These are phyloP conservation scores for Lactarius hengduanensis DNA, from an alignment of 768 basidiomycete species.

Conservation along the genomic window DNA sequence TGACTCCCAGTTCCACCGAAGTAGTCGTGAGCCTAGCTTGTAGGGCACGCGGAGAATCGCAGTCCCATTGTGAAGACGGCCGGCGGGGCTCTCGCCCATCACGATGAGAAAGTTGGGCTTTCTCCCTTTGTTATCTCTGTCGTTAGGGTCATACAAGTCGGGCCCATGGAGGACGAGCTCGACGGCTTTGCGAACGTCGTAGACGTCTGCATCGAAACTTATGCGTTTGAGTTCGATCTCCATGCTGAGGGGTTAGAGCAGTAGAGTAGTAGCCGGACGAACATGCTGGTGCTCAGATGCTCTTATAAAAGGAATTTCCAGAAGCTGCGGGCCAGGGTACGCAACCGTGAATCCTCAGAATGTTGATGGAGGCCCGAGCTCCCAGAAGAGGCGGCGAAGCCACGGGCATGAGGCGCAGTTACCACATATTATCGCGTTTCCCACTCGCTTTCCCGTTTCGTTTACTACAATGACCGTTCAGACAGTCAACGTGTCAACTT, in stretches of 20 bases:
- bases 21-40: slow-evolving; percentile 45
- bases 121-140: slow-evolving; percentile 33
- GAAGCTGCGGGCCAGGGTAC: background rate
- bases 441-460: background rate
- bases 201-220: slow-evolving; percentile 44
- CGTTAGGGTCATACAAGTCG: slow-evolving; percentile 40
- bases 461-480: slow-evolving; percentile 32
- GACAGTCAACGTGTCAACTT: slow-evolving; percentile 32
- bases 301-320: background rate
- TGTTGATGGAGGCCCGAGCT: background rate
- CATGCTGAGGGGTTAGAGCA: slow-evolving; percentile 32
- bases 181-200: slow-evolving; percentile 57
- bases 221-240: slow-evolving; percentile 40
- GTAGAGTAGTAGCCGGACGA: background rate
- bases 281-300: background rate
- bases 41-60: slow-evolving; percentile 38
- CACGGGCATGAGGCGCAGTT: too few species aligned
- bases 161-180: slow-evolving; percentile 57
- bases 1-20: slow-evolving; percentile 41
- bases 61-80: slow-evolving; percentile 56
- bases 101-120: slow-evolving; percentile 59
- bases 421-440: background rate
- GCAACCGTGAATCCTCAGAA: slow-evolving; percentile 29
- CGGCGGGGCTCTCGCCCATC: slow-evolving; percentile 50
- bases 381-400: too few species aligned